A percentile compares a stretch with the other conserved stretches of the same genome.
These are phyloP conservation scores for Epichloe bromicola DNA, from an alignment of 2,329 filamentous ascomycete species.

Conservation along the genomic window DNA sequence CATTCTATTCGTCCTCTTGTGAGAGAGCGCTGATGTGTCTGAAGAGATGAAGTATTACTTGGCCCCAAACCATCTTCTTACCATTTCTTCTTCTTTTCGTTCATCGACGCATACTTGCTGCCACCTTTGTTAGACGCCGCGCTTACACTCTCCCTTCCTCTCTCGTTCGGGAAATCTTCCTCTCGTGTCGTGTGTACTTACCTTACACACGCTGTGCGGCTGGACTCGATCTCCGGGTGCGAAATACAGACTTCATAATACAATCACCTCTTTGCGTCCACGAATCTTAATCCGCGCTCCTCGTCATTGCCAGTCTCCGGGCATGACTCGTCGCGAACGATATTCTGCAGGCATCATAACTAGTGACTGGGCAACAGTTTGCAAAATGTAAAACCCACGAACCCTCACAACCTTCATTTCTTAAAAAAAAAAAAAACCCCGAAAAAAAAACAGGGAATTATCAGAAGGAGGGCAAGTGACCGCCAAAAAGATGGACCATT, in stretches of 20 bases:
- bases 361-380: constrained; percentile 6
- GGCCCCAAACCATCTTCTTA: neutral
- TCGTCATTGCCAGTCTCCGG: neutral
- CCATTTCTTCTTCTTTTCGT: neutral
- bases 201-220: neutral
- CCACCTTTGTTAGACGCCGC: too few relatives aligned
- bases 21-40: too few relatives aligned
- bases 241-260: neutral
- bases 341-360: constrained; percentile 5
- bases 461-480: neutral
- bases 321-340: constrained; percentile 8
- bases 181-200: neutral
- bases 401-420: neutral
- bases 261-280: neutral
- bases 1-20: too few relatives aligned
- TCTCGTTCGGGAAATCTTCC: neutral
- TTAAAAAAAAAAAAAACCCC: too few relatives aligned
- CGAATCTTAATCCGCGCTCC: neutral
- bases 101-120: too few relatives aligned
- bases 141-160: neutral
- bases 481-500: constrained; percentile 3
- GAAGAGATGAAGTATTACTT: too few relatives aligned
- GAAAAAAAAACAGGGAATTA: neutral
- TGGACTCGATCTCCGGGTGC: neutral
- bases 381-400: constrained; percentile 5